Percentiles rank a stretch among this genome's conserved stretches.
phyloP scores from a whole-genome alignment of 345 rosid genomes.

The Hibiscus tridactylites region DNA sequence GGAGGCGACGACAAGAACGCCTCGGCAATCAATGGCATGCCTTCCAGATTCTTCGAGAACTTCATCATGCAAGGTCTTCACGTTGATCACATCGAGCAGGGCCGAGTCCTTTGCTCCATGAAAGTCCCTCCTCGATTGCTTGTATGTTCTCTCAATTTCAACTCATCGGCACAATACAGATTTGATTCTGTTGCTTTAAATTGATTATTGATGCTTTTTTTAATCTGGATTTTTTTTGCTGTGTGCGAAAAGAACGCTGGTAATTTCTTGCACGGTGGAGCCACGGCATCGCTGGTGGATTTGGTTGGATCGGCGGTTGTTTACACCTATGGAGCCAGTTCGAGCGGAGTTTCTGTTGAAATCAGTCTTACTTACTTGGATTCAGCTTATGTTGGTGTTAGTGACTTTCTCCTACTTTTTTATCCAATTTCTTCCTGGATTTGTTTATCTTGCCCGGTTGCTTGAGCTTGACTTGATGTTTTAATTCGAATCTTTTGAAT shows the following conservation, averaged over 20 bases:
- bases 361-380: constrained; percentile 83
- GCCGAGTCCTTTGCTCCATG: constrained; percentile 76
- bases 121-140: constrained; percentile 73
- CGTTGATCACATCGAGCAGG: constrained; percentile 31
- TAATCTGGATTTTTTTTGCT: neutral
- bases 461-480: neutral
- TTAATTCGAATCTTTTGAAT: neutral
- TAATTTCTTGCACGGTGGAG: constrained; percentile 93
- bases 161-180: neutral
- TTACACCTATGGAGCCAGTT: constrained; percentile 37
- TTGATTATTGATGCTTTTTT: constrained; percentile 6
- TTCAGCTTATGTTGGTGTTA: constrained; percentile 66
- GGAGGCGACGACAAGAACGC: constrained; percentile 21
- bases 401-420: constrained; percentile 1
- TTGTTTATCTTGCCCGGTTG: neutral
- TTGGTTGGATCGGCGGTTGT: constrained; percentile 73
- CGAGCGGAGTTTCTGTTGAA: constrained; percentile 72
- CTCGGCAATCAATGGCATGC: constrained; percentile 31
- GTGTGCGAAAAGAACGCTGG: constrained; percentile 51
- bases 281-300: constrained; percentile 82
- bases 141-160: constrained; percentile 26
- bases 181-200: neutral
- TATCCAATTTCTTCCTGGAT: neutral
- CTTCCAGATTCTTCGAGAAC: constrained; percentile 46
- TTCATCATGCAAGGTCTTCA: constrained; percentile 56